These are phyloP conservation scores for Trichosporon sp. DNA, from an alignment of 1,284 basidiomycete species.

Conservation along the genomic window DNA sequence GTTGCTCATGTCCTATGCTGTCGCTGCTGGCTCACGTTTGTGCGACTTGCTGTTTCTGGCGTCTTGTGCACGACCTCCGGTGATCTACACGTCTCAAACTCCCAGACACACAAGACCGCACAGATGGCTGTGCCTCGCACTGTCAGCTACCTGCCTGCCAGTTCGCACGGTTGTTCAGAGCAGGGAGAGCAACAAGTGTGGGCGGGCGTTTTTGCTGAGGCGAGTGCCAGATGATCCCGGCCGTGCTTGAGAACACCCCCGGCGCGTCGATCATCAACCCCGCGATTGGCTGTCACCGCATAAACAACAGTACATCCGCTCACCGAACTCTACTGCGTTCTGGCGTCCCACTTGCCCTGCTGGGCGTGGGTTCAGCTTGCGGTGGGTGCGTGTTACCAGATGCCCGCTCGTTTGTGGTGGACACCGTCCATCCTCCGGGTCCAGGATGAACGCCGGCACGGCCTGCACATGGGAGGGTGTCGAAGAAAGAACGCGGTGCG, in stretches of 20 bases:
- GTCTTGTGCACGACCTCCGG: no score
- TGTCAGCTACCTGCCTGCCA: no score
- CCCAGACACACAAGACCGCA: no score
- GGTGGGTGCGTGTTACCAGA: neutral
- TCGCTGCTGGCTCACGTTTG: no score
- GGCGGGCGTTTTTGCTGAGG: no score
- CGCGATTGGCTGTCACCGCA: neutral
- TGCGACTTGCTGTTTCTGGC: no score
- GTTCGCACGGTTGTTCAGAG: no score
- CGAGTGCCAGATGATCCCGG: no score
- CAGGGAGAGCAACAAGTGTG: no score
- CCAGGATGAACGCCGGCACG: neutral
- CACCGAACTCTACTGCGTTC: neutral
- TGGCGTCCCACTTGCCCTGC: neutral
- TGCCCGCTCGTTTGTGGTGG: neutral
- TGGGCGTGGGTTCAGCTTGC: neutral
- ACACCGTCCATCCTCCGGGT: neutral
- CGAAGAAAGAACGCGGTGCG: conserved; percentile 7
- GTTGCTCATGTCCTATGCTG: no score
- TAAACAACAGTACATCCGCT: neutral
- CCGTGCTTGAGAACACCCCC: neutral
- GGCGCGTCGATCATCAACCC: neutral
- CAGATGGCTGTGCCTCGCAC: no score
- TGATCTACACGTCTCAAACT: no score
- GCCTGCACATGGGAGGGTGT: neutral